phyloP scores from a whole-genome alignment of 2,329 filamentous ascomycete genomes.

The Grosmannia serpens region DNA sequence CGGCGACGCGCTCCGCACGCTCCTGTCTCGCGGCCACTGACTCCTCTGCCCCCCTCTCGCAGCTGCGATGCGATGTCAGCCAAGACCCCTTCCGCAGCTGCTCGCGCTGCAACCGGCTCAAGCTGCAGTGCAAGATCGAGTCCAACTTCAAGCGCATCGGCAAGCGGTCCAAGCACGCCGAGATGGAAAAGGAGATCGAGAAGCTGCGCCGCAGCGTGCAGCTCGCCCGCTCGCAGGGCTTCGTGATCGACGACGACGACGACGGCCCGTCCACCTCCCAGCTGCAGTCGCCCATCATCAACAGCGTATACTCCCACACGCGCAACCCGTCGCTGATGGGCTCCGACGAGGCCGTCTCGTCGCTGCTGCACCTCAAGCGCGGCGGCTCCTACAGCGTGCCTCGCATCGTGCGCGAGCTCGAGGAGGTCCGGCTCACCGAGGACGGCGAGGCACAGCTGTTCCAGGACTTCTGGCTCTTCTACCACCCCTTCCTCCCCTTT shows the following conservation, averaged over 20 bases:
- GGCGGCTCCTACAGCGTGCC: slow-evolving; percentile 50
- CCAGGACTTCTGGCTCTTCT: slow-evolving; percentile 61
- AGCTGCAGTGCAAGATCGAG: slow-evolving; percentile 75
- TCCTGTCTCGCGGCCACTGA: not conserved
- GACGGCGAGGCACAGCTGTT: slow-evolving; percentile 55
- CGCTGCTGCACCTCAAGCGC: slow-evolving; percentile 53
- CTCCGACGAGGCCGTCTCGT: slow-evolving; percentile 57
- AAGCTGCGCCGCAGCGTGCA: slow-evolving; percentile 50
- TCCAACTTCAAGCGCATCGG: slow-evolving; percentile 75
- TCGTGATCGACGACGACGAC: slow-evolving; percentile 35
- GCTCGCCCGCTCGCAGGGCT: slow-evolving; percentile 49
- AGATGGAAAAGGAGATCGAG: slow-evolving; percentile 78
- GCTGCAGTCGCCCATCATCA: slow-evolving; percentile 45
- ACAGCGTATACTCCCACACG: slow-evolving; percentile 44
- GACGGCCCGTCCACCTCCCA: slow-evolving; percentile 30
- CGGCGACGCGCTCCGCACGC: not conserved
- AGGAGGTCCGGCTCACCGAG: slow-evolving; percentile 53
- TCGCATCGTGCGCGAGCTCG: slow-evolving; percentile 48
- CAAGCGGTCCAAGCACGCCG: slow-evolving; percentile 72
- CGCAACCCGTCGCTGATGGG: slow-evolving; percentile 54
- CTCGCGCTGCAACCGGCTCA: slow-evolving; percentile 66
- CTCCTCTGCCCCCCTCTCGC: not conserved
- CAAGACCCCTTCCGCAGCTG: slow-evolving; percentile 71
- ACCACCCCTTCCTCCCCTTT: slow-evolving; percentile 69
- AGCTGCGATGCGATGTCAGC: slow-evolving; percentile 75